These are phyloP conservation scores for Megacollybia platyphylla DNA, from an alignment of 1,284 basidiomycete genomes.

Conservation along the genomic window DNA sequence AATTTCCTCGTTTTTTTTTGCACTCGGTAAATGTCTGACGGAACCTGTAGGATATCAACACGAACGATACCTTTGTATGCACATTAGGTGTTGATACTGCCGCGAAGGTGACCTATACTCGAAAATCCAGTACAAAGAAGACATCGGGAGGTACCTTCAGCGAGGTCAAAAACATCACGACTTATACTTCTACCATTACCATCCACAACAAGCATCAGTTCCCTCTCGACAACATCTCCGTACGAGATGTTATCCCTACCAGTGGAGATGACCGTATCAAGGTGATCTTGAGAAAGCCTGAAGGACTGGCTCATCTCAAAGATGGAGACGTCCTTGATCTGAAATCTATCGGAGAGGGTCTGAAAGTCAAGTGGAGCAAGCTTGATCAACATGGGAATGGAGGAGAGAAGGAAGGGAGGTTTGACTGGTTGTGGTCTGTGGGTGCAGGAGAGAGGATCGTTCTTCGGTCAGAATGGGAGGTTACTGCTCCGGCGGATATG, in stretches of 20 bases:
- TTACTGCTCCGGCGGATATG: slow-evolving; percentile 29
- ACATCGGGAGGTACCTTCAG: slow-evolving; percentile 25
- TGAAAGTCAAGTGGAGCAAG: slow-evolving; percentile 24
- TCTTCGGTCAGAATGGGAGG: slow-evolving; percentile 36
- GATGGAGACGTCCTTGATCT: slow-evolving; percentile 24
- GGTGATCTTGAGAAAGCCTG: slow-evolving; percentile 33
- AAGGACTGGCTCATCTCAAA: slow-evolving; percentile 29
- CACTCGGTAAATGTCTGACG: neutral
- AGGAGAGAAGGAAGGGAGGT: slow-evolving; percentile 28
- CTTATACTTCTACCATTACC: slow-evolving; percentile 27
- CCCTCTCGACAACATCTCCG: slow-evolving; percentile 25
- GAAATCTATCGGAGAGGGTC: slow-evolving; percentile 12
- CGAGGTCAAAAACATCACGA: slow-evolving; percentile 27
- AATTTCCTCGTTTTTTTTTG: slow-evolving; percentile 5
- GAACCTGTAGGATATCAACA: slow-evolving; percentile 25
- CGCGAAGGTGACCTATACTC: slow-evolving; percentile 32
- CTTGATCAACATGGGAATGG: slow-evolving; percentile 18
- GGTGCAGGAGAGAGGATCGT: slow-evolving; percentile 22
- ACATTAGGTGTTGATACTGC: slow-evolving; percentile 40
- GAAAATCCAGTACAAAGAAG: slow-evolving; percentile 20
- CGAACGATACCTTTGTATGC: slow-evolving; percentile 37
- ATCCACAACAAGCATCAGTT: slow-evolving; percentile 38
- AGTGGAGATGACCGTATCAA: slow-evolving; percentile 21
- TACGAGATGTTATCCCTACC: slow-evolving; percentile 36
- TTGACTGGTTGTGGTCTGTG: slow-evolving; percentile 24